Evolutionary conservation across 1,284 basidiomycete genomes (phyloP), one percentile per base, ranked within the genome.

Genomic region (Grifola frondosa): DNA sequence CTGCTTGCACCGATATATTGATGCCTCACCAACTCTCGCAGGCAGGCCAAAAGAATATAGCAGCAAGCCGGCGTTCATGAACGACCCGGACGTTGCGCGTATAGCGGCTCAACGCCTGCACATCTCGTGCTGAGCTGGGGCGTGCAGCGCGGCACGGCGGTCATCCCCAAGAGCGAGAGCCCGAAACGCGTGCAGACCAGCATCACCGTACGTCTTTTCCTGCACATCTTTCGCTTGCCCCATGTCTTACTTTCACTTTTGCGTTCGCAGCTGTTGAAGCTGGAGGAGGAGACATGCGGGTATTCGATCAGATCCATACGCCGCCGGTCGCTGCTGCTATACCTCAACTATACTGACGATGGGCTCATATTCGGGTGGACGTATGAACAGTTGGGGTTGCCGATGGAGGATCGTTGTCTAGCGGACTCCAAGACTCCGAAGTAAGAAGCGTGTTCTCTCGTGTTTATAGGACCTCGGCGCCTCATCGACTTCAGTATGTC

Each of bases 111-210:
- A 5, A 65, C 71, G 3, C 62, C 70, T 12, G 79, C 74, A 1
- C 79, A 80, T 44, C 62, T 81, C 10, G 57, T 79, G 12, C 60
- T 79, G 35, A 73, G 70, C 54, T 81, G 75, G 75, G 66, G 57
- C 21, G 64, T 75, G 13, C 66, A 70, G 40, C 63, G 71, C 8
- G 68, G 69, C 4, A 68, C 64, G 3, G 53, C 63, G 16, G 67
- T 70, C 11, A 61, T 76, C 15, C 71, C 74, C 4, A 80, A 76
- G 62, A 77, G 67, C 49, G 70, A 68, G 50, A 70, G 70, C 25
- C 56, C 61, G 31, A 62, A 61, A 37, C 63, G 78, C 17, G 65
- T 80, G 62, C 64, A 59, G 43, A 60, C 67, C 37, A 81, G 80
- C 53, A 61, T 77, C 29, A 56, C 62, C 22, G 73, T 71, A 29